Conservation (phyloP, 1,139 yeast species). For the Yamadazyma kanchanaburiensis region DNA sequence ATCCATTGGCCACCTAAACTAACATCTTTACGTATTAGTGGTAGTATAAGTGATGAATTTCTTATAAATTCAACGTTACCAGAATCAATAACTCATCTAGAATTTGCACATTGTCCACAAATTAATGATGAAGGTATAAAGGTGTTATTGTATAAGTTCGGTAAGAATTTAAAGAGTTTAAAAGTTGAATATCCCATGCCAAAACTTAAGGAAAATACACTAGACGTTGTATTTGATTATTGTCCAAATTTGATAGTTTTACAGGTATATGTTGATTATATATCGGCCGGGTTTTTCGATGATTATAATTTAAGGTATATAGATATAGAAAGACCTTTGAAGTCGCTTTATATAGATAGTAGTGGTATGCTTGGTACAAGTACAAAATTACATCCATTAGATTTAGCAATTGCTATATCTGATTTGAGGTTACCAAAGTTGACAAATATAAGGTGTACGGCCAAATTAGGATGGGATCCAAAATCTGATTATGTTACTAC, state of each 20-base stretch:
- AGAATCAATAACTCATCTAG: slow-evolving; percentile 60
- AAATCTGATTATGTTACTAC: slow-evolving; percentile 59
- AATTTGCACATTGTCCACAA: slow-evolving; percentile 85
- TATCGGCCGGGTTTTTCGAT: slow-evolving; percentile 61
- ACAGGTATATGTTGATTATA: slow-evolving; percentile 78
- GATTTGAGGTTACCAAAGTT: slow-evolving; percentile 74
- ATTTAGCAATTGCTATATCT: slow-evolving; percentile 76
- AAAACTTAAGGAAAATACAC: slow-evolving; percentile 59
- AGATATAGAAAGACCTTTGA: slow-evolving; percentile 52
- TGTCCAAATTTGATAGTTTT: slow-evolving; percentile 70
- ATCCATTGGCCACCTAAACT: slow-evolving; percentile 78
- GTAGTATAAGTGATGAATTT: slow-evolving; percentile 85
- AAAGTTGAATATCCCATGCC: slow-evolving; percentile 89
- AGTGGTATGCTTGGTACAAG: slow-evolving; percentile 89
- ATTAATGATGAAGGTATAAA: slow-evolving; percentile 61
- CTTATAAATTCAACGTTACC: slow-evolving; percentile 69
- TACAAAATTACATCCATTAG: slow-evolving; percentile 80
- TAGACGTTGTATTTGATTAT: slow-evolving; percentile 67
- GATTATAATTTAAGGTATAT: slow-evolving; percentile 50
- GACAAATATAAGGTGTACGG: slow-evolving; percentile 61
- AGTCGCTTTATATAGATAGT: slow-evolving; percentile 67
- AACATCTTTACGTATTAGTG: slow-evolving; percentile 72
- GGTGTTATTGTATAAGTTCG: slow-evolving; percentile 58
- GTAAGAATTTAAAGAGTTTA: slow-evolving; percentile 58
- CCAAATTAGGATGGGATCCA: slow-evolving; percentile 87